Conservation (phyloP, 108 stramenopile species). For the Cylindrotheca closterium region DNA sequence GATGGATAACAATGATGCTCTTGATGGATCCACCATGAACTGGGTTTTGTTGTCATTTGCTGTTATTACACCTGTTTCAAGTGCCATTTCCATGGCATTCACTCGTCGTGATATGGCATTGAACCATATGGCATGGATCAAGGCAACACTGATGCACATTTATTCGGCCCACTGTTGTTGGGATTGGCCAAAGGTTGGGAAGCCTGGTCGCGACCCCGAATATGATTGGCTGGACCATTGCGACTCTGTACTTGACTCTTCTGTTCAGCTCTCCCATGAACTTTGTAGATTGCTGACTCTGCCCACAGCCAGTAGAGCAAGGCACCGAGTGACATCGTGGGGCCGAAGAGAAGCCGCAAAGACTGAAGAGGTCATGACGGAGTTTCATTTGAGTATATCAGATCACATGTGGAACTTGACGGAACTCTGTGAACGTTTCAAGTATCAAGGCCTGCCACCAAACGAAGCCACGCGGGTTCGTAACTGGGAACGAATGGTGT, state of each 20-base stretch:
- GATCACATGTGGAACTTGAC: slow-evolving; percentile 37
- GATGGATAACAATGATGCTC: slow-evolving; percentile 6
- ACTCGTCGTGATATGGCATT: slow-evolving; percentile 63
- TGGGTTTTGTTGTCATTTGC: slow-evolving; percentile 74
- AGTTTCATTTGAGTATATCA: slow-evolving; percentile 46
- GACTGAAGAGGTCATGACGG: slow-evolving; percentile 37
- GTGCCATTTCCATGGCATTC: slow-evolving; percentile 61
- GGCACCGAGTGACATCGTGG: slow-evolving; percentile 47
- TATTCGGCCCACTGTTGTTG: slow-evolving; percentile 58
- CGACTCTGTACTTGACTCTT: slow-evolving; percentile 42
- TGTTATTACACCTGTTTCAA: slow-evolving; percentile 65
- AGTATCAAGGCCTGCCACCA: slow-evolving; percentile 55
- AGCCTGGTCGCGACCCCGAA: slow-evolving; percentile 27
- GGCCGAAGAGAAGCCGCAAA: slow-evolving; percentile 50
- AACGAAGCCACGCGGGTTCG: slow-evolving; percentile 75
- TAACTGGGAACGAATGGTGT: slow-evolving; percentile 57
- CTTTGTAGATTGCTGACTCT: slow-evolving; percentile 61
- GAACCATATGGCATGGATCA: slow-evolving; percentile 22
- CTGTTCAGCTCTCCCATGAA: slow-evolving; percentile 52
- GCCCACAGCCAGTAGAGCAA: slow-evolving; percentile 46
- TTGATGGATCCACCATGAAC: slow-evolving; percentile 48
- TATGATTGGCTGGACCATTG: slow-evolving; percentile 61
- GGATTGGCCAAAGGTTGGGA: slow-evolving; percentile 60
- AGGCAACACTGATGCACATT: slow-evolving; percentile 50
- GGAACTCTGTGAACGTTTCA: slow-evolving; percentile 48